A percentile compares a stretch with the other conserved stretches of the same genome.
Conservation (phyloP, 2,329 filamentous ascomycete species). For the Triangularia setosa region DNA sequence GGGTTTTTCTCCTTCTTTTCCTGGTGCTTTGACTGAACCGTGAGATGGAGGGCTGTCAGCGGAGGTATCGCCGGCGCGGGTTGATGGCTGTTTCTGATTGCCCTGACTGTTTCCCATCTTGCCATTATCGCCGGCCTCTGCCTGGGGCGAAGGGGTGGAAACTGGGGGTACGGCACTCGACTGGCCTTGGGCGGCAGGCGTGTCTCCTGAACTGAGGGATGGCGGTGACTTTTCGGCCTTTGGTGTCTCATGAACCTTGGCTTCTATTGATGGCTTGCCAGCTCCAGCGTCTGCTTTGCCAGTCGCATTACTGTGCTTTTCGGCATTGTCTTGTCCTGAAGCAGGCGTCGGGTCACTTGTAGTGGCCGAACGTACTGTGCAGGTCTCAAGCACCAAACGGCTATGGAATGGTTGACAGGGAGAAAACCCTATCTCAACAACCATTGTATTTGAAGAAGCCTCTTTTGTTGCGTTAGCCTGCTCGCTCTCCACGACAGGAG, state of each 20-base stretch:
- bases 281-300: slow-evolving; percentile 10
- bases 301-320: slow-evolving; percentile 4
- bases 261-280: slow-evolving; percentile 7
- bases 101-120: not conserved
- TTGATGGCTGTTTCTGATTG: slow-evolving; percentile 11
- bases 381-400: slow-evolving; percentile 22
- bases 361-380: slow-evolving; percentile 27
- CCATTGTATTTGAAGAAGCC: not conserved
- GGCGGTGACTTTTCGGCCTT: slow-evolving; percentile 9
- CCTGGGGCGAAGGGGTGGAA: not conserved
- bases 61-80: slow-evolving; percentile 8
- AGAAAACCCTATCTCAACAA: slow-evolving; percentile 23
- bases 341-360: slow-evolving; percentile 25
- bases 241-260: slow-evolving; percentile 6
- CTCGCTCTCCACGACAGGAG: not conserved
- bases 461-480: slow-evolving; percentile 3
- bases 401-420: slow-evolving; percentile 27
- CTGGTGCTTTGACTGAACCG: not conserved
- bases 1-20: not conserved
- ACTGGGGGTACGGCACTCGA: slow-evolving; percentile 7
- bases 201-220: slow-evolving; percentile 11
- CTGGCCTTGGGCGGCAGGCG: slow-evolving; percentile 4
- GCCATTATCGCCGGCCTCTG: slow-evolving; percentile 7
- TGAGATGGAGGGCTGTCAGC: not conserved
- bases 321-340: slow-evolving; percentile 11